Percentiles rank a stretch among this genome's conserved stretches.
phyloP scores from a whole-genome alignment of 495 filamentous ascomycete genomes.

The Penicillium manginii region DNA sequence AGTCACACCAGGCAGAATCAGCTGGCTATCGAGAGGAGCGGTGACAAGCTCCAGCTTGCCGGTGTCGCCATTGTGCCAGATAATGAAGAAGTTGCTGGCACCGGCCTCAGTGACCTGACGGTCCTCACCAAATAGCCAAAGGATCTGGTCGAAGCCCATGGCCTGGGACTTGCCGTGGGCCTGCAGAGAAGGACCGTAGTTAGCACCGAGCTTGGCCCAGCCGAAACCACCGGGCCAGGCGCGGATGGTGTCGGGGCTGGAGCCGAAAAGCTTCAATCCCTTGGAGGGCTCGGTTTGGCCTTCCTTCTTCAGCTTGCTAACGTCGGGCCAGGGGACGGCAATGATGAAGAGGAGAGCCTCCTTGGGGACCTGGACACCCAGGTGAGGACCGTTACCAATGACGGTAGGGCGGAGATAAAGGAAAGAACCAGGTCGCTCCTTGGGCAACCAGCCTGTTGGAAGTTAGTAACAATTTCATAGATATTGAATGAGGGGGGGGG shows the following conservation, averaged over 20 bases:
- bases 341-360: constrained; percentile 87
- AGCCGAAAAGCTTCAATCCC: constrained; percentile 79
- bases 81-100: constrained; percentile 89
- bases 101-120: constrained; percentile 86
- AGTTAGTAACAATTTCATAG: constrained; percentile 12
- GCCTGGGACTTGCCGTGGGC: constrained; percentile 72
- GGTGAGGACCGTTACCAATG: constrained; percentile 76
- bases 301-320: constrained; percentile 41
- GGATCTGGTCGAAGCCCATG: constrained; percentile 79
- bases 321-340: constrained; percentile 70
- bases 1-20: constrained; percentile 87
- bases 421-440: constrained; percentile 60
- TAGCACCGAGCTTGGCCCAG: constrained; percentile 87
- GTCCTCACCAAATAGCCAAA: constrained; percentile 85
- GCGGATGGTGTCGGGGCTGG: constrained; percentile 73
- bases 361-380: constrained; percentile 80
- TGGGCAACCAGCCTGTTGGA: constrained; percentile 73
- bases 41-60: constrained; percentile 77
- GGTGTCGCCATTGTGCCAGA: constrained; percentile 70
- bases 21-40: constrained; percentile 74
- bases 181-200: constrained; percentile 82
- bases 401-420: constrained; percentile 84
- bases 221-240: constrained; percentile 95
- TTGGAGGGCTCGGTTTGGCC: constrained; percentile 29
- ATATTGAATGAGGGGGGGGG: neutral